A percentile compares a stretch with the other conserved stretches of the same genome.
Evolutionary conservation across 2,329 filamentous ascomycete genomes (phyloP).

Genomic region (Ustilaginoidea virens): DNA sequence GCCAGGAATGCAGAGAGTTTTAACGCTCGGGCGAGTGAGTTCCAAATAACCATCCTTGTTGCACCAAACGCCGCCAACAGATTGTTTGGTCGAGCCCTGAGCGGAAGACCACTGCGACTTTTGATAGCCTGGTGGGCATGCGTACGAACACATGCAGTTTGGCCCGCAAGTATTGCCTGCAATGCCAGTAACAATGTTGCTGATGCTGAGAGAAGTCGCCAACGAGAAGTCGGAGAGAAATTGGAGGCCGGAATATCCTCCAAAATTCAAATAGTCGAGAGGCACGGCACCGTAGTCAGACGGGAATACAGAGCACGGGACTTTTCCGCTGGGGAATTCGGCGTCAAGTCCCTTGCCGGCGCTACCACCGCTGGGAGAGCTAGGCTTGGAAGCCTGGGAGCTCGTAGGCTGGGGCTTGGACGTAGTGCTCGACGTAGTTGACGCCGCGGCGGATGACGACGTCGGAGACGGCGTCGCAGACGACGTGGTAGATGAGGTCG

Average conservation of each 20-base stretch:
- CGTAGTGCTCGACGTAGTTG: too few relatives aligned
- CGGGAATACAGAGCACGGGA: slow-evolving; percentile 62
- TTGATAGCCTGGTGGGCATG: slow-evolving; percentile 80
- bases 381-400: slow-evolving; percentile 10
- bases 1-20: slow-evolving; percentile 62
- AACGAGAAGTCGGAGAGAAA: slow-evolving; percentile 35
- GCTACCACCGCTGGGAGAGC: slow-evolving; percentile 14
- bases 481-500: slow-evolving; percentile 4
- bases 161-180: slow-evolving; percentile 43
- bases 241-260: slow-evolving; percentile 73
- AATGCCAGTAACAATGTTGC: slow-evolving; percentile 48
- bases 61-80: slow-evolving; percentile 78
- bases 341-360: slow-evolving; percentile 50
- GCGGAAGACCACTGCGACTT: slow-evolving; percentile 76
- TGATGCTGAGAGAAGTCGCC: slow-evolving; percentile 34
- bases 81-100: slow-evolving; percentile 70
- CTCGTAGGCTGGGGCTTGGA: too few relatives aligned
- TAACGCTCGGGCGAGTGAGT: slow-evolving; percentile 53
- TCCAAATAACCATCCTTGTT: slow-evolving; percentile 55
- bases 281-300: slow-evolving; percentile 64
- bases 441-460: too few relatives aligned
- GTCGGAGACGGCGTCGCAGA: too few relatives aligned
- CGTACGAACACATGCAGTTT: slow-evolving; percentile 75
- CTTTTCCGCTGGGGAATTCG: slow-evolving; percentile 59
- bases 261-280: slow-evolving; percentile 51